phyloP scores from a whole-genome alignment of 768 basidiomycete genomes.

The Termitomyces titanicus region DNA sequence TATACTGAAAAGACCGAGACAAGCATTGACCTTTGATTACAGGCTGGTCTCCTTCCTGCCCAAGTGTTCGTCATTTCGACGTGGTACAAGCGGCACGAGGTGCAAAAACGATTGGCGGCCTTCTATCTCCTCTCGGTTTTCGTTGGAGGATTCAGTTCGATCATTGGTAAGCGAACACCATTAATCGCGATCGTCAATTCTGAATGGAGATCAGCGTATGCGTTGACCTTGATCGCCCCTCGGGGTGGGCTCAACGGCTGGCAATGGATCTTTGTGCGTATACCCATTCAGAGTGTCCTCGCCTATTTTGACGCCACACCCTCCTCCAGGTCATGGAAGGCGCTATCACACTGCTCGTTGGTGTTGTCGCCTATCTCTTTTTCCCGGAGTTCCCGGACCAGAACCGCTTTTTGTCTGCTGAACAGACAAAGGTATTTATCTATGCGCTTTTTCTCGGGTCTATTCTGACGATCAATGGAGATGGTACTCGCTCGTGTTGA shows the following conservation, averaged over 20 bases:
- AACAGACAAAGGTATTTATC: slow-evolving; percentile 28
- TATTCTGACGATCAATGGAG: neutral
- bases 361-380: slow-evolving; percentile 19
- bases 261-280: slow-evolving; percentile 25
- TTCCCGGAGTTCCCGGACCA: slow-evolving; percentile 24
- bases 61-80: slow-evolving; percentile 38
- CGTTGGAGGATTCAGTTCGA: slow-evolving; percentile 24
- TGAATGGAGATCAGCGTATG: slow-evolving; percentile 8
- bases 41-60: slow-evolving; percentile 41
- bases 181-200: neutral
- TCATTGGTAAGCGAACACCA: slow-evolving; percentile 13
- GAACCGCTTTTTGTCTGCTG: slow-evolving; percentile 27
- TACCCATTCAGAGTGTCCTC: neutral
- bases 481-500: slow-evolving; percentile 27
- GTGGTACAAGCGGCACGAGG: slow-evolving; percentile 39
- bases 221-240: slow-evolving; percentile 9
- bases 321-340: slow-evolving; percentile 22
- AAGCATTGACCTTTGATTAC: neutral
- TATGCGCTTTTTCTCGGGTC: neutral
- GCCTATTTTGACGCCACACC: neutral
- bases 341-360: slow-evolving; percentile 20
- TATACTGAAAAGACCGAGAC: neutral
- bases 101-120: slow-evolving; percentile 32
- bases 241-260: slow-evolving; percentile 16
- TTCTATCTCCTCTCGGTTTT: slow-evolving; percentile 29